A percentile compares a stretch with the other conserved stretches of the same genome.
These are phyloP conservation scores for Acanthamoeba triangularis DNA, from an alignment of 208 protist genomes.

Conservation along the genomic window DNA sequence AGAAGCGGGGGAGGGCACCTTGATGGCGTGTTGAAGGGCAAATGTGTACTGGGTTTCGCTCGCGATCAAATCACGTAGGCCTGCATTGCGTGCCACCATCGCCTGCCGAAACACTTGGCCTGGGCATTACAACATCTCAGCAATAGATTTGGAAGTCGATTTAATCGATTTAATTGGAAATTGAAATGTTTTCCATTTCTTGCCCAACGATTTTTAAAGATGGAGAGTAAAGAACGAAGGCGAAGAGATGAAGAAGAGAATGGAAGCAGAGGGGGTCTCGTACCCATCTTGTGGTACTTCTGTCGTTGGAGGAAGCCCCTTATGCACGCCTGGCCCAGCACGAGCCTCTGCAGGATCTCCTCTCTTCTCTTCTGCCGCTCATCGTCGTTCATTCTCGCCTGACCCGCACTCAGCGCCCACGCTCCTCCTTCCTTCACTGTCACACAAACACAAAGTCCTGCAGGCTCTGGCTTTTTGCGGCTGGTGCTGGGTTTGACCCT, in stretches of 20 bases:
- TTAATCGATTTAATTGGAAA: too few relatives aligned
- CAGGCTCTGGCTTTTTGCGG: too few relatives aligned
- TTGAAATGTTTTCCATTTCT: too few relatives aligned
- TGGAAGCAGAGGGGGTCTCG: background rate
- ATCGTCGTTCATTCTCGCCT: slow-evolving; percentile 5
- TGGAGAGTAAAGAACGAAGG: background rate
- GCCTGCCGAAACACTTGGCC: slow-evolving; percentile 10
- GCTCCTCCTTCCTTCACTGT: too few relatives aligned
- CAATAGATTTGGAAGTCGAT: too few relatives aligned
- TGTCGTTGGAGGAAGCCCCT: slow-evolving; percentile 22
- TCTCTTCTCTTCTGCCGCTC: slow-evolving; percentile 1
- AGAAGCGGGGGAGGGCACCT: background rate
- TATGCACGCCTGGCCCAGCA: slow-evolving; percentile 15
- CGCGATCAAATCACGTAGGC: slow-evolving; percentile 10
- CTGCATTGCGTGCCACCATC: background rate
- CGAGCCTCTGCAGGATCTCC: slow-evolving; percentile 15
- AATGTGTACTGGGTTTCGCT: slow-evolving; percentile 10
- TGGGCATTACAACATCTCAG: background rate
- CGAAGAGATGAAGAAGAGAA: background rate
- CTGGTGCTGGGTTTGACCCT: too few relatives aligned
- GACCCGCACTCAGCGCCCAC: too few relatives aligned
- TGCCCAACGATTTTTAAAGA: too few relatives aligned
- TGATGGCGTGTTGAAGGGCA: background rate
- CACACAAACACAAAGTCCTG: too few relatives aligned
- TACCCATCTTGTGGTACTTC: slow-evolving; percentile 52